Evolutionary conservation across 257 asterid genomes (phyloP).

Genomic region (Solanum lignicaule): DNA sequence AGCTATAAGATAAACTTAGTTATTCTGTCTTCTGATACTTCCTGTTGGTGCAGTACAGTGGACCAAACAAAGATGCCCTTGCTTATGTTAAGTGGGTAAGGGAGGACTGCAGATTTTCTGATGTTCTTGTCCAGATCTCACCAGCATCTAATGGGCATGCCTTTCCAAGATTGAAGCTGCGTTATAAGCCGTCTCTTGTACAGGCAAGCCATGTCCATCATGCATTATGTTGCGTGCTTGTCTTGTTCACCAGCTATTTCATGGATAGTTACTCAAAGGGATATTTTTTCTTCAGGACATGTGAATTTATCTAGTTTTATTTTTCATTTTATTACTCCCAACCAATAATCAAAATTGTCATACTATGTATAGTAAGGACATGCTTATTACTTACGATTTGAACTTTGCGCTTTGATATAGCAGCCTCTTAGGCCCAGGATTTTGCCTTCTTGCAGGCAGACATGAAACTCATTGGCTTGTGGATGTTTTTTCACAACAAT

Average conservation of each 20-base stretch:
- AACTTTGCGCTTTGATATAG: background rate
- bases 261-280: background rate
- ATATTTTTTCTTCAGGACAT: background rate
- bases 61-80: conserved; percentile 76
- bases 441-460: background rate
- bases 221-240: background rate
- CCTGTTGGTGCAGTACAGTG: conserved; percentile 78
- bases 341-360: background rate
- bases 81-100: conserved; percentile 78
- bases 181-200: conserved; percentile 95
- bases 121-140: conserved; percentile 71
- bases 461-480: background rate
- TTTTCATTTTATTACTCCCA: background rate
- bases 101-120: conserved; percentile 67
- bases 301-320: background rate
- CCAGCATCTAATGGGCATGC: conserved; percentile 66
- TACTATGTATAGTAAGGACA: background rate
- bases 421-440: background rate
- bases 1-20: background rate
- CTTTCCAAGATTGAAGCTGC: conserved; percentile 83
- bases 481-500: background rate
- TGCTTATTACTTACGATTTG: background rate
- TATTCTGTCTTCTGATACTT: conserved; percentile 8
- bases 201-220: conserved; percentile 50
- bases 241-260: background rate